These are phyloP conservation scores for Patellaria atrata DNA, from an alignment of 495 filamentous ascomycete species.

Conservation along the genomic window DNA sequence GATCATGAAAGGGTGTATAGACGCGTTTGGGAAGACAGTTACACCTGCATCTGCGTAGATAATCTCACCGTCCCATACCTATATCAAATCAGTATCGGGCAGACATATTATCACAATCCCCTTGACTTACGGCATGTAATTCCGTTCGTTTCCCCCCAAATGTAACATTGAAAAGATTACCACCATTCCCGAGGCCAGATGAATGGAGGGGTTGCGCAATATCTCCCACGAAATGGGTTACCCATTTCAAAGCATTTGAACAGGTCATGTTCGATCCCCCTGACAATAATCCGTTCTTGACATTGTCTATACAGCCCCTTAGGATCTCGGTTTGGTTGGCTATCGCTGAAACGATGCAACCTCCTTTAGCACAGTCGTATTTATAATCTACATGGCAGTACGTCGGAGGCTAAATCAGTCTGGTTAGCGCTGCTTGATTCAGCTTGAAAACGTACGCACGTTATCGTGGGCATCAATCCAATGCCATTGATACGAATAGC, in stretches of 20 bases:
- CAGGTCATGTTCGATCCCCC: constrained; percentile 19
- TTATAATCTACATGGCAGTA: constrained; percentile 18
- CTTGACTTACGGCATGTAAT: constrained; percentile 12
- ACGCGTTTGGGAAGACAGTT: constrained; percentile 17
- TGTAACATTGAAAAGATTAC: constrained; percentile 19
- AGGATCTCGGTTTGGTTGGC: constrained; percentile 21
- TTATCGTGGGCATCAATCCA: constrained; percentile 14
- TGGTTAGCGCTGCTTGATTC: too few species aligned
- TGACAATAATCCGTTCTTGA: constrained; percentile 11
- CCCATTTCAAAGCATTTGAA: constrained; percentile 19
- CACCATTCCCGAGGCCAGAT: constrained; percentile 19
- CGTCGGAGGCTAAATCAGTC: constrained; percentile 13
- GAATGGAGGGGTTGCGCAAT: constrained; percentile 24
- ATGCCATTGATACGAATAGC: constrained; percentile 17
- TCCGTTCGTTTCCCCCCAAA: constrained; percentile 14
- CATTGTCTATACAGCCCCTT: constrained; percentile 16
- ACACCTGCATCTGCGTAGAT: constrained; percentile 20
- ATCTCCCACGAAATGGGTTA: constrained; percentile 17
- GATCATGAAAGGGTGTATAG: constrained; percentile 20
- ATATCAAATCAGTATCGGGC: constrained; percentile 4
- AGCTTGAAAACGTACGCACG: too few species aligned
- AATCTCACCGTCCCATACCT: constrained; percentile 25
- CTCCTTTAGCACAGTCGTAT: constrained; percentile 17
- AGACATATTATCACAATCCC: neutral
- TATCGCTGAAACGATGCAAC: constrained; percentile 23